Percentiles rank a stretch among this genome's conserved stretches.
These are phyloP conservation scores for Tetrapisispora namnaoensis DNA, from an alignment of 805 yeast species.

Conservation along the genomic window DNA sequence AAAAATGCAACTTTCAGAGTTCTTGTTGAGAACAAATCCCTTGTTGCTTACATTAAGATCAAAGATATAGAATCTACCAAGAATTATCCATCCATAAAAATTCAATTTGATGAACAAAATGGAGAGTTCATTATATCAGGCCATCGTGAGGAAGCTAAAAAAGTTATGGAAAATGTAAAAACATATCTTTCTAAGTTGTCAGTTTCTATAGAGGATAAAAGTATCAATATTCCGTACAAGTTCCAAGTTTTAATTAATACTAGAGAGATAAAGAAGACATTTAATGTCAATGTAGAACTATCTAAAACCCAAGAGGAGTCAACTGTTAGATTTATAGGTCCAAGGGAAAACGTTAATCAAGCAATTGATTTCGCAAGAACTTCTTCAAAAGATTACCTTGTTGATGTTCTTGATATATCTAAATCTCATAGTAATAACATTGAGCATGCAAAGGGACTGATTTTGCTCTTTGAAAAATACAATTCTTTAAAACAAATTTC, in stretches of 20 bases:
- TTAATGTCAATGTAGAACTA: slow-evolving; percentile 46
- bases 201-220: slow-evolving; percentile 40
- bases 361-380: slow-evolving; percentile 58
- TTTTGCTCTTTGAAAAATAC: slow-evolving; percentile 51
- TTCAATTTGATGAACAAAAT: slow-evolving; percentile 12
- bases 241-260: slow-evolving; percentile 63
- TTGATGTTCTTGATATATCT: slow-evolving; percentile 69
- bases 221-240: slow-evolving; percentile 52
- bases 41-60: slow-evolving; percentile 28
- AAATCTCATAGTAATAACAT: slow-evolving; percentile 79
- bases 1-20: slow-evolving; percentile 45
- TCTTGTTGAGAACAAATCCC: slow-evolving; percentile 31
- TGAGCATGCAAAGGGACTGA: slow-evolving; percentile 66
- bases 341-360: slow-evolving; percentile 40
- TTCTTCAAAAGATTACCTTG: slow-evolving; percentile 47
- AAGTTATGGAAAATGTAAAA: slow-evolving; percentile 43
- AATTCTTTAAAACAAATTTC: slow-evolving; percentile 37
- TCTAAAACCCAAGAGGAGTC: slow-evolving; percentile 40
- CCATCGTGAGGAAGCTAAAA: slow-evolving; percentile 53
- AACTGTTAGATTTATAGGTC: slow-evolving; percentile 55
- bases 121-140: slow-evolving; percentile 53
- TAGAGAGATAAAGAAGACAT: slow-evolving; percentile 40
- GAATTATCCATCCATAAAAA: slow-evolving; percentile 14
- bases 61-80: slow-evolving; percentile 3
- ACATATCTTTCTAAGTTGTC: slow-evolving; percentile 35